A percentile compares a stretch with the other conserved stretches of the same genome.
Evolutionary conservation across 208 protist species (phyloP).

Genomic region (Trypanosoma scelopori): DNA sequence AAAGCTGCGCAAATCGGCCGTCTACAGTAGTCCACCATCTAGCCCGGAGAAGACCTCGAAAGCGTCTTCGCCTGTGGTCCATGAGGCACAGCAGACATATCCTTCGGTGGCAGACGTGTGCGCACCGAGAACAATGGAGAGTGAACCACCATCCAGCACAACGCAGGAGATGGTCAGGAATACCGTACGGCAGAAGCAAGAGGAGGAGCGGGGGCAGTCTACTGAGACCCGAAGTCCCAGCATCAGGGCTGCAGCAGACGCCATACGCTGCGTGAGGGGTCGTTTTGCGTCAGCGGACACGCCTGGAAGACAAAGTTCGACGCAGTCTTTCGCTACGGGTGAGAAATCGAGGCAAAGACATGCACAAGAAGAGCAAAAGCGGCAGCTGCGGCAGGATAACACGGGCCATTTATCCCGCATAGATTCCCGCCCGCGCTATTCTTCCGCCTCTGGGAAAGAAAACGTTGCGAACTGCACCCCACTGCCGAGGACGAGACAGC

Average conservation of each 20-base stretch:
- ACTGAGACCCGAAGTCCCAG: slow-evolving; percentile 1
- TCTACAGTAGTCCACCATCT: slow-evolving; percentile 1
- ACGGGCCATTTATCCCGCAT: background rate
- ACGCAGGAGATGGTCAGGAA: background rate
- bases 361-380: background rate
- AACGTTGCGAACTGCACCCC: background rate
- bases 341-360: background rate
- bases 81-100: background rate
- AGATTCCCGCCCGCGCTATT: background rate
- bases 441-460: background rate
- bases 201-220: background rate
- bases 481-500: background rate
- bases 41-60: background rate
- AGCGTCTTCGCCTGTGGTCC: slow-evolving; percentile 8
- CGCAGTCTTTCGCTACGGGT: background rate
- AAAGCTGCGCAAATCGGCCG: slow-evolving; percentile 37
- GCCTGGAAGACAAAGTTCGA: background rate
- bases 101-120: background rate
- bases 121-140: background rate
- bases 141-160: background rate
- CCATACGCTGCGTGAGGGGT: background rate
- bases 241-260: background rate
- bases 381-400: background rate
- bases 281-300: background rate
- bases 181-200: background rate